Evolutionary conservation across 768 basidiomycete species (phyloP).

Genomic region (Mycena albidolilacea): DNA sequence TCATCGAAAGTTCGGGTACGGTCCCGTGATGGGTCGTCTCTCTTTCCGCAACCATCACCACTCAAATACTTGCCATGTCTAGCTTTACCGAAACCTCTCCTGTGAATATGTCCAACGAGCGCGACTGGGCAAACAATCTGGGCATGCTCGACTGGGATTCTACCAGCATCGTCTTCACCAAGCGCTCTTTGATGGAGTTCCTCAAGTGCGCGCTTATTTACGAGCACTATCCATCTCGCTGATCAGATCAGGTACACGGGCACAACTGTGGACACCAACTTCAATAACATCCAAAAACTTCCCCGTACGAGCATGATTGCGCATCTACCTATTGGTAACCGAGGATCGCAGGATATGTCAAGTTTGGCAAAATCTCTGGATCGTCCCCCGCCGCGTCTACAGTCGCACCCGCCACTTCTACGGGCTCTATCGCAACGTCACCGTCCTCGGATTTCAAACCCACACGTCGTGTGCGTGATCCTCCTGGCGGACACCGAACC

Average conservation of each 20-base stretch:
- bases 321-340: conserved; percentile 3
- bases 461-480: conserved; percentile 69
- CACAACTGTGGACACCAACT: conserved; percentile 83
- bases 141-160: conserved; percentile 88
- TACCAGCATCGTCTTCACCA: conserved; percentile 85
- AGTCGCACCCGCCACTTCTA: conserved; percentile 13
- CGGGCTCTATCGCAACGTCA: conserved; percentile 39
- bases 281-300: conserved; percentile 80
- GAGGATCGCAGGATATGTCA: conserved; percentile 70
- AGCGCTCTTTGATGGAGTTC: conserved; percentile 82
- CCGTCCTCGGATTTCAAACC: conserved; percentile 61
- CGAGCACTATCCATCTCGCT: not conserved
- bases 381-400: conserved; percentile 27
- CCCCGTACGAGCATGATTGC: conserved; percentile 65
- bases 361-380: conserved; percentile 72
- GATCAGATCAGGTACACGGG: conserved; percentile 55
- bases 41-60: not conserved
- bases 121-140: conserved; percentile 78
- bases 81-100: conserved; percentile 63
- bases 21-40: conserved; percentile 13
- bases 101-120: conserved; percentile 77
- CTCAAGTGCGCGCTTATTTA: conserved; percentile 67
- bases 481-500: conserved; percentile 66
- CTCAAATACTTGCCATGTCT: conserved; percentile 24
- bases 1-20: conserved; percentile 9